Evolutionary conservation across 2,329 filamentous ascomycete species (phyloP), one percentile per base, ranked within the genome.

Genomic region (Cryphonectria carpinicola): DNA sequence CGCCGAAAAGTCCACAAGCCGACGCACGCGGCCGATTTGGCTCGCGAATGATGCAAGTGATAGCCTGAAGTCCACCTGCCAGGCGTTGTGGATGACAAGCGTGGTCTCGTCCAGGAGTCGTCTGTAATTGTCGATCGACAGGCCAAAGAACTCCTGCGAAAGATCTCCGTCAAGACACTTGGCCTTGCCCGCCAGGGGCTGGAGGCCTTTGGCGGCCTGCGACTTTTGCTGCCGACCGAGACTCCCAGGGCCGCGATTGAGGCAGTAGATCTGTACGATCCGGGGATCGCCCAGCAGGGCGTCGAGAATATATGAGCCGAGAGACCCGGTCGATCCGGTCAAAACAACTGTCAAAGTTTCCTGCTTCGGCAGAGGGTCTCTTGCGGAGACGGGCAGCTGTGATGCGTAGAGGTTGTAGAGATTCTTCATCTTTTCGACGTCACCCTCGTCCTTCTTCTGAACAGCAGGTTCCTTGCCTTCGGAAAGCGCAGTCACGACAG

Each of bases 301-400:
- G 28, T 67, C 56, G 4, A 67, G 58, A 4, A 62, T 67, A 25
- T 62, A 67, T 37, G 66, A 61, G 4, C 66, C 66, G 35, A 62
- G 58, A 13, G 66, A 67, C 1, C 46, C 46, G n/a, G 54, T 46
- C 43, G 66, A 67, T 13, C 54, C 66, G 2, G 54, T 67, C 8
- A 61, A 54, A 13, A 62, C 54, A 25, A 61, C 41, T 17, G 4
- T 25, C 39, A 35, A 19, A n/a, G 6, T 28, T 37, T 49, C 22
- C 54, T 52, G n/a, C 25, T 32, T 32, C 13, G 54, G 46, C 35
- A 49, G 7, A 49, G 46, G 5, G 3, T 49, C 17, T n/a, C 46
- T 4, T 49, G 46, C 46, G 5, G 46, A 49, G 46, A 49, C 19
- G 5, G 46, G 46, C 5, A 49, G 46, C 1, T 22, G 28, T 3